Evolutionary conservation across 2,329 filamentous ascomycete species (phyloP).

Genomic region (Didymella segeticola): DNA sequence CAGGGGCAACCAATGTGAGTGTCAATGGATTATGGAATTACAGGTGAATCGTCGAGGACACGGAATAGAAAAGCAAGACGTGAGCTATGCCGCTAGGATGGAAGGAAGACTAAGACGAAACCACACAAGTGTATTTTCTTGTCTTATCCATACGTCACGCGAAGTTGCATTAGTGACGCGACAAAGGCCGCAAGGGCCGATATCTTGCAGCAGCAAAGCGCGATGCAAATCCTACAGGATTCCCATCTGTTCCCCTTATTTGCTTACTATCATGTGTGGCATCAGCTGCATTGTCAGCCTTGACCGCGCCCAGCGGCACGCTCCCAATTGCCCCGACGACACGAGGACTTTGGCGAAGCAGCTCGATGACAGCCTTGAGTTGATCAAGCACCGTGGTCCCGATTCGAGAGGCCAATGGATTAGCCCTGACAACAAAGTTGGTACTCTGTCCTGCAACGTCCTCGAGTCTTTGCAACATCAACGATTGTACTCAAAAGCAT

Average conservation of each 20-base stretch:
- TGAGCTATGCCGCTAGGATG: not conserved
- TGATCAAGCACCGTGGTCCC: constrained; percentile 55
- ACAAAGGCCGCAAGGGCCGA: constrained; percentile 4
- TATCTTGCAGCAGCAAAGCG: not conserved
- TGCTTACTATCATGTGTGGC: constrained; percentile 11
- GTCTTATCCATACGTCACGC: constrained; percentile 16
- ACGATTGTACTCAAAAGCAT: not conserved
- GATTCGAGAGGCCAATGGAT: constrained; percentile 56
- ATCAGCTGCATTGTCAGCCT: constrained; percentile 16
- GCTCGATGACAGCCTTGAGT: constrained; percentile 17
- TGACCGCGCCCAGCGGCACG: constrained; percentile 5
- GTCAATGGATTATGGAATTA: not conserved
- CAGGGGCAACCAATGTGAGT: not conserved
- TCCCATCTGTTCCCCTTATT: not conserved
- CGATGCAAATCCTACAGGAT: constrained; percentile 2
- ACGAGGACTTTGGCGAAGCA: constrained; percentile 9
- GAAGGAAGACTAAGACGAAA: not conserved
- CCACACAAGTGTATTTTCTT: not conserved
- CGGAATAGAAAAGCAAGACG: not conserved
- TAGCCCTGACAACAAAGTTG: constrained; percentile 51
- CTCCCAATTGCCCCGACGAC: not conserved
- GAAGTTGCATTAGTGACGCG: constrained; percentile 7
- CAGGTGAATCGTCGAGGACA: not conserved
- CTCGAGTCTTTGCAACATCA: not conserved
- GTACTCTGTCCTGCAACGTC: constrained; percentile 32